Evolutionary conservation across 257 asterid species (phyloP), one percentile per base, ranked within the genome.

Genomic region (Ehretia macrophylla): DNA sequence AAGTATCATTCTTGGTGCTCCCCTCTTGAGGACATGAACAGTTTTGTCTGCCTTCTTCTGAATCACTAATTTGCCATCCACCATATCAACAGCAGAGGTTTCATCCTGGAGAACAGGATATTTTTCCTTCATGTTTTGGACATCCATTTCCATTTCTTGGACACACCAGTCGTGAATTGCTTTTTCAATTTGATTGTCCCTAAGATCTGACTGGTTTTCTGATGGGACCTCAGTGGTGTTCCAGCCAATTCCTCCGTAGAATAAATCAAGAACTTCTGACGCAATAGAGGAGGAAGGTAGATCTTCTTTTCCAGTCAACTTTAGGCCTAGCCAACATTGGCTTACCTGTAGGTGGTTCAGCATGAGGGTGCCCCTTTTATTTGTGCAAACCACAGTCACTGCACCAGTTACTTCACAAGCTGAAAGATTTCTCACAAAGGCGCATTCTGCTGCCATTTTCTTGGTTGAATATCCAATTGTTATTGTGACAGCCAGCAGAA

Each of bases 391-490:
- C 14, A 85, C 90, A 0, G 95, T 81, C 6, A 87, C 81, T 0
- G 90, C 77, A 5, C 92, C 92, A 75, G 84, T 81, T 0, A 81
- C 77, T 55, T 88, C 96, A 48, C 78, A 81, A 8, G 87, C 88
- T 0, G 88, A 76, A 39, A 83, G 89, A 59, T 80, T 88, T 55
- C 92, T 75, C 54, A 88, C 93, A 73, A 77, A 75, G 0, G 86
- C 95, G 14, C 77, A 77, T 60, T 83, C 82, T 1, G 56, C 77
- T 63, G 72, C 72, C 92, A 85, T 83, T n/a, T 76, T 68, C 52
- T 81, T 77, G 71, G 78, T 78, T 10, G 92, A 81, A 53, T 74
- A 83, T 17, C 92, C 95, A 10, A 83, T 72, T 9, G 82, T 71
- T 23, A 81, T 58, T 5, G 88, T 75, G 46, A 83, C 84, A 0